Conservation (phyloP, 805 yeast species). For the Cyberlindnera japonica region DNA sequence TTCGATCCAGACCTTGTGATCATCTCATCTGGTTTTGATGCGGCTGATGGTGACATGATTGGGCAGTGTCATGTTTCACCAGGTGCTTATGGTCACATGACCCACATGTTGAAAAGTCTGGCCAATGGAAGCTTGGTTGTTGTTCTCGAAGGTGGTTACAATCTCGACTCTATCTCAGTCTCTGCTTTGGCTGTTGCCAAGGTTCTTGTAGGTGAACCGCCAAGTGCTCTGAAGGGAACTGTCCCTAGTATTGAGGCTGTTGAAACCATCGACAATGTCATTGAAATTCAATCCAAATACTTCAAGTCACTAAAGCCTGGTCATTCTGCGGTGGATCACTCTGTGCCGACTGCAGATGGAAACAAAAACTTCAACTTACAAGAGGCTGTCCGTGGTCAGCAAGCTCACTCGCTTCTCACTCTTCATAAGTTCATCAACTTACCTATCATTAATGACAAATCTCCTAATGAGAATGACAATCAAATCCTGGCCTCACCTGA, state of each 20-base stretch:
- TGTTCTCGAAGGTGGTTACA: slow-evolving; percentile 95
- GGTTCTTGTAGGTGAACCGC: slow-evolving; percentile 91
- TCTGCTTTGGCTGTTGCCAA: slow-evolving; percentile 92
- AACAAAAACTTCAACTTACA: slow-evolving; percentile 51
- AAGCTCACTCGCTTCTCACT: slow-evolving; percentile 52
- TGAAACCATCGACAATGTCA: slow-evolving; percentile 76
- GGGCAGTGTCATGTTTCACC: slow-evolving; percentile 97
- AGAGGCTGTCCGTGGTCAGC: slow-evolving; percentile 74
- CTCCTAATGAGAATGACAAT: slow-evolving; percentile 49
- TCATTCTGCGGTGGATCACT: slow-evolving; percentile 35
- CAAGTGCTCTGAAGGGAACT: slow-evolving; percentile 63
- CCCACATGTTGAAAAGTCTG: slow-evolving; percentile 80
- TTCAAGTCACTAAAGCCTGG: slow-evolving; percentile 87
- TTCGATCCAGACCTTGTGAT: slow-evolving; percentile 91
- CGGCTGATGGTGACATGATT: slow-evolving; percentile 96
- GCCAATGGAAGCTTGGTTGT: slow-evolving; percentile 89
- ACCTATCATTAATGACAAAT: slow-evolving; percentile 51
- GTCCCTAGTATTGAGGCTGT: slow-evolving; percentile 76
- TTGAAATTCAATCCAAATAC: slow-evolving; percentile 73
- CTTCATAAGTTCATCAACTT: slow-evolving; percentile 59
- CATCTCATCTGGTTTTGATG: slow-evolving; percentile 95
- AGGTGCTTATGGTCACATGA: slow-evolving; percentile 94
- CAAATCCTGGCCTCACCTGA: slow-evolving; percentile 69
- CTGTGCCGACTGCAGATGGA: slow-evolving; percentile 31
- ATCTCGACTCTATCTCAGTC: slow-evolving; percentile 82